phyloP scores from a whole-genome alignment of 1,139 yeast species.

The Magnusiomyces tetraspermus region DNA sequence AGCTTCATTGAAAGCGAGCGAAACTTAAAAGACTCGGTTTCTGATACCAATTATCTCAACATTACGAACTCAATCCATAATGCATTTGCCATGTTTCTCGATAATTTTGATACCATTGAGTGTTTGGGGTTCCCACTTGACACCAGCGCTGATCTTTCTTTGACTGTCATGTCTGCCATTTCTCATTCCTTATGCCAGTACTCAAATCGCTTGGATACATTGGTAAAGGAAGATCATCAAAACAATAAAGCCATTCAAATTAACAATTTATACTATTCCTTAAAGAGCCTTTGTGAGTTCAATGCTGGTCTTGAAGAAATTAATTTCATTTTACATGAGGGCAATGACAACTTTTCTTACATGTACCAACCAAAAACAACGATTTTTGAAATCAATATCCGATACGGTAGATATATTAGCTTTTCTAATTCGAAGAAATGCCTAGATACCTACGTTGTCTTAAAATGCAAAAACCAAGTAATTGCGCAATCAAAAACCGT shows the following conservation, averaged over 20 bases:
- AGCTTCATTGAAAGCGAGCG: not conserved
- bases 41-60: not conserved
- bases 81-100: not conserved
- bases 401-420: slow-evolving; percentile 52
- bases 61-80: not conserved
- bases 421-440: slow-evolving; percentile 77
- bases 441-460: slow-evolving; percentile 73
- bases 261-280: slow-evolving; percentile 59
- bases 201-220: not conserved
- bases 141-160: not conserved
- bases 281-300: not conserved
- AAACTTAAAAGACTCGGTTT: not conserved
- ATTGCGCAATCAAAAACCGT: slow-evolving; percentile 61
- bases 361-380: not conserved
- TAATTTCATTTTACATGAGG: slow-evolving; percentile 5
- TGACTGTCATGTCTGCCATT: not conserved
- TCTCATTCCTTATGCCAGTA: not conserved
- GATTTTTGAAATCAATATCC: slow-evolving; percentile 36
- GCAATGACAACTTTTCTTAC: slow-evolving; percentile 11
- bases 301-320: not conserved
- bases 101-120: not conserved
- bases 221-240: not conserved
- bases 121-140: not conserved
- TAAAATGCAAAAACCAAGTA: slow-evolving; percentile 49
- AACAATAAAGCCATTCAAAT: slow-evolving; percentile 40